A percentile compares a stretch with the other conserved stretches of the same genome.
phyloP scores from a whole-genome alignment of 108 stramenopile species.

The Cyclotella atomus region DNA sequence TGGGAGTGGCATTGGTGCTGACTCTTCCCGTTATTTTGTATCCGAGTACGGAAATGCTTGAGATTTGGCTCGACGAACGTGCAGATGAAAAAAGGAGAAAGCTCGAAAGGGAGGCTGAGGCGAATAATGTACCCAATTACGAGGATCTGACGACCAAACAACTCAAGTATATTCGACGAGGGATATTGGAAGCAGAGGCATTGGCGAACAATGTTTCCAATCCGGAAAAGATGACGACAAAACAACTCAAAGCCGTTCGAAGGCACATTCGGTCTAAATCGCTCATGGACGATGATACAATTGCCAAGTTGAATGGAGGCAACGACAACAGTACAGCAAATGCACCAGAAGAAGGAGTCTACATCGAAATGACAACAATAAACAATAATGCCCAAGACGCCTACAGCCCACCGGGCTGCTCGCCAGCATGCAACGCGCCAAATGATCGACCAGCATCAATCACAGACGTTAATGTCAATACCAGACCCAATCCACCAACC shows the following conservation, averaged over 20 bases:
- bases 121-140: neutral
- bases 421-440: neutral
- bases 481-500: neutral
- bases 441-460: neutral
- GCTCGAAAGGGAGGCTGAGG: conserved; percentile 13
- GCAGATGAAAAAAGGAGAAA: conserved; percentile 38
- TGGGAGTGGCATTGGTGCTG: conserved; percentile 48
- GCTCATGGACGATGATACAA: conserved; percentile 21
- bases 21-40: conserved; percentile 55
- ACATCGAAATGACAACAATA: conserved; percentile 10
- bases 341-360: neutral
- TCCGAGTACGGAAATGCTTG: conserved; percentile 55
- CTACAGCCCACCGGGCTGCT: neutral
- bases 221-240: neutral
- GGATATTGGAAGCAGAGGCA: neutral
- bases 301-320: neutral
- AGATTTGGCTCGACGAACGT: conserved; percentile 51
- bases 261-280: conserved; percentile 10
- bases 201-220: neutral
- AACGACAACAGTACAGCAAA: neutral
- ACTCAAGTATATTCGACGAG: neutral
- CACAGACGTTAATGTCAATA: neutral
- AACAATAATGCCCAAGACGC: neutral
- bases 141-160: conserved; percentile 5
- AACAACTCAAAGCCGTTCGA: conserved; percentile 11